phyloP scores from a whole-genome alignment of 345 rosid species.

The Pugionium cornutum region DNA sequence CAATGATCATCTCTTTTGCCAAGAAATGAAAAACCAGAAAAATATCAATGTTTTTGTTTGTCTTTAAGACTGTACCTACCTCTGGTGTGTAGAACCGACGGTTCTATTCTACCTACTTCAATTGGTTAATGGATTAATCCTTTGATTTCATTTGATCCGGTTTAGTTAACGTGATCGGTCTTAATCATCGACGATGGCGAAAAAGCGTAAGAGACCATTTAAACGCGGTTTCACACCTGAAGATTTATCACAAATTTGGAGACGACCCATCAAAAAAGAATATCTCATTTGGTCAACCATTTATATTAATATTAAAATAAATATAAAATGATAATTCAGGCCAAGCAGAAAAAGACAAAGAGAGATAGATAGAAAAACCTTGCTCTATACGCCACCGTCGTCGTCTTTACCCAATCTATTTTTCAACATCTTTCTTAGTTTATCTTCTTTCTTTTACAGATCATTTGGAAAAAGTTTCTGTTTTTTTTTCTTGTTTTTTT shows the following conservation, averaged over 20 bases:
- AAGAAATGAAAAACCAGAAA: conserved; percentile 55
- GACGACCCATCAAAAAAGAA: conserved; percentile 32
- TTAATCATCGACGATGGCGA: conserved; percentile 24
- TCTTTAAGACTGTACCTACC: background rate
- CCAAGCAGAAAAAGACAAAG: conserved; percentile 36
- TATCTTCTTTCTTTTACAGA: conserved; percentile 20
- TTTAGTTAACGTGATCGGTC: conserved; percentile 19
- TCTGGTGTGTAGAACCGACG: conserved; percentile 25
- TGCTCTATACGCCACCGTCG: conserved; percentile 43
- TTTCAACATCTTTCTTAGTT: conserved; percentile 12
- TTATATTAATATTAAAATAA: background rate
- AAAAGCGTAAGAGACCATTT: background rate
- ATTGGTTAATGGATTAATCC: no score
- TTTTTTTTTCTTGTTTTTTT: background rate
- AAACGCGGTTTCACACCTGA: conserved; percentile 40
- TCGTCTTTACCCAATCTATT: conserved; percentile 32
- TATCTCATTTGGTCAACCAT: conserved; percentile 37
- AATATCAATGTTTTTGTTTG: background rate
- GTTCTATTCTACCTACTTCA: background rate
- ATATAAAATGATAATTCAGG: conserved; percentile 3
- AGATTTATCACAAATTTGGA: conserved; percentile 7
- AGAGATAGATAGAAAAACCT: conserved; percentile 19
- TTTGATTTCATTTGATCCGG: conserved; percentile 17
- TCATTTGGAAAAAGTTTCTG: conserved; percentile 24
- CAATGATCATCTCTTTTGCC: conserved; percentile 85